phyloP scores from a whole-genome alignment of 164 flowering plant genomes.

The Stephania japonica region DNA sequence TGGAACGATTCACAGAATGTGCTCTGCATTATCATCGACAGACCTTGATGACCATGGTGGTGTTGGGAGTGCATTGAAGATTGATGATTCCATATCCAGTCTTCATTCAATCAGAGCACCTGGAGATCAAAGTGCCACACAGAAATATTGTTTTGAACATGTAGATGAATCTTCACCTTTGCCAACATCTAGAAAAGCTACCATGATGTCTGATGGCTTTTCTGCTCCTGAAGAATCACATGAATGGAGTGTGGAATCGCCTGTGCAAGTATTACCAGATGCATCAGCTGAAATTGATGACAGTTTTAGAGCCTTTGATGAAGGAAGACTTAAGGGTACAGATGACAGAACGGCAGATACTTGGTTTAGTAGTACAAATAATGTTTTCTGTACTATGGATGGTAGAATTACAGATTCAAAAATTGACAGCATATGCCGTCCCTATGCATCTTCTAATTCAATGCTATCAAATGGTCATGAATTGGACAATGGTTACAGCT shows the following conservation, averaged over 20 bases:
- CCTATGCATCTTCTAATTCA: slow-evolving; percentile 21
- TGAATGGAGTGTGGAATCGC: slow-evolving; percentile 16
- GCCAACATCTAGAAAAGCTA: slow-evolving; percentile 3
- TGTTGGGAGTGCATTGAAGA: neutral
- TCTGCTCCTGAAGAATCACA: slow-evolving; percentile 6
- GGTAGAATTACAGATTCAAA: slow-evolving; percentile 11
- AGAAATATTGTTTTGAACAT: slow-evolving; percentile 14
- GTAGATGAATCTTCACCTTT: slow-evolving; percentile 16
- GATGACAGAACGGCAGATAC: slow-evolving; percentile 13
- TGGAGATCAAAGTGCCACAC: slow-evolving; percentile 11
- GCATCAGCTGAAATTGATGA: slow-evolving; percentile 14
- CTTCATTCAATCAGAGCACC: slow-evolving; percentile 10
- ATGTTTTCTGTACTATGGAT: slow-evolving; percentile 20
- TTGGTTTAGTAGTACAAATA: slow-evolving; percentile 21
- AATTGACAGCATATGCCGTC: slow-evolving; percentile 21
- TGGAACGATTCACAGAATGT: slow-evolving; percentile 18
- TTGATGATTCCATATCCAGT: slow-evolving; percentile 17
- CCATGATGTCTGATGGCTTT: slow-evolving; percentile 9
- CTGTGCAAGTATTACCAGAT: slow-evolving; percentile 15
- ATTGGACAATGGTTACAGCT: slow-evolving; percentile 17
- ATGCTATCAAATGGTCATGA: slow-evolving; percentile 15
- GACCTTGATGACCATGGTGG: slow-evolving; percentile 16
- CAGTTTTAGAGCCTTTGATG: slow-evolving; percentile 16
- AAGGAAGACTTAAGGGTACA: slow-evolving; percentile 12
- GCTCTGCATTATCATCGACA: slow-evolving; percentile 29